phyloP scores from a whole-genome alignment of 1,284 basidiomycete species.

The Heimioporus punctisporus region DNA sequence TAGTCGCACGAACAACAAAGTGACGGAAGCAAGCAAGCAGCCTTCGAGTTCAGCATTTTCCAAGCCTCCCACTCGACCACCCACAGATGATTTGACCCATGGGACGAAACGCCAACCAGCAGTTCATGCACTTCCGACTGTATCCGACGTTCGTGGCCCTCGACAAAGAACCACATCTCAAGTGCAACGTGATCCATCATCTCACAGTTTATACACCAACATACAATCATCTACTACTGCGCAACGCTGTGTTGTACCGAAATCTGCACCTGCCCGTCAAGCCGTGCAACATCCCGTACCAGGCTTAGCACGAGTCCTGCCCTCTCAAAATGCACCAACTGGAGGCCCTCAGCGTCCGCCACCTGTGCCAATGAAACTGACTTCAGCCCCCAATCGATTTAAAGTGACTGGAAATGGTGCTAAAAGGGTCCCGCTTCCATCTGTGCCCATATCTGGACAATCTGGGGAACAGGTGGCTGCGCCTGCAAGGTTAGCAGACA shows the following conservation, averaged over 20 bases:
- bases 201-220: conserved; percentile 16
- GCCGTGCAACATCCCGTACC: conserved; percentile 9
- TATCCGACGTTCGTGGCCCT: conserved; percentile 10
- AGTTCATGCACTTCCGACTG: background rate
- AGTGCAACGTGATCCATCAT: conserved; percentile 15
- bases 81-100: background rate
- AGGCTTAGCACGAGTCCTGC: conserved; percentile 6
- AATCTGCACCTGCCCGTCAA: conserved; percentile 13
- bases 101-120: conserved; percentile 6
- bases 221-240: conserved; percentile 21
- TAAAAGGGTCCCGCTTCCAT: conserved; percentile 36
- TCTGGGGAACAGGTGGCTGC: conserved; percentile 5
- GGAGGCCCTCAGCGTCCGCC: conserved; percentile 31
- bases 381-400: conserved; percentile 19
- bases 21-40: conserved; percentile 10
- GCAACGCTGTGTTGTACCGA: conserved; percentile 21
- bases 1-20: conserved; percentile 22
- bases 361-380: conserved; percentile 27
- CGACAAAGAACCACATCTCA: conserved; percentile 22
- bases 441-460: conserved; percentile 5
- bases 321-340: conserved; percentile 5
- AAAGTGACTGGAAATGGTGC: conserved; percentile 33
- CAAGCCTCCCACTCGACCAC: conserved; percentile 13
- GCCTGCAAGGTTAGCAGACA: background rate
- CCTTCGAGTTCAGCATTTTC: conserved; percentile 7